These are phyloP conservation scores for Geoglossum glabrum DNA, from an alignment of 495 filamentous ascomycete species.

Conservation along the genomic window DNA sequence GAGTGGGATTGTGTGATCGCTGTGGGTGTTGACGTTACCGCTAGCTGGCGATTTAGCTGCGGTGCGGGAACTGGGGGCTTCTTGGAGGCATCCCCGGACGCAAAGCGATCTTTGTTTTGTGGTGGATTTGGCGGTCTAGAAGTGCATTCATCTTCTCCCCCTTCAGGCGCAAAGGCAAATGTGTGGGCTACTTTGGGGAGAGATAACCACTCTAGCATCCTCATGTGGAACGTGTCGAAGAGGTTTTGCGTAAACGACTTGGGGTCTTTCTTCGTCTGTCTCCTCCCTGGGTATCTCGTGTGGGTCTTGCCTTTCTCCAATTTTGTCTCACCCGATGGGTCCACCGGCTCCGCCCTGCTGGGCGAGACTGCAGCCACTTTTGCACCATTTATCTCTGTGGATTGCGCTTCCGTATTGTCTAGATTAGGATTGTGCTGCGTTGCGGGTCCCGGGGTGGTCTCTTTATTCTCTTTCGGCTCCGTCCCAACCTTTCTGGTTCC, in stretches of 20 bases:
- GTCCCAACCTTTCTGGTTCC: conserved; percentile 6
- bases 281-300: conserved; percentile 17
- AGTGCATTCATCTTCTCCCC: not conserved
- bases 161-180: not conserved
- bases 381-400: not conserved
- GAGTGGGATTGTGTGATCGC: not conserved
- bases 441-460: not conserved
- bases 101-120: not conserved
- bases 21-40: not conserved
- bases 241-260: conserved; percentile 70
- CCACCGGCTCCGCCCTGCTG: not conserved
- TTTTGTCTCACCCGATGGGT: not conserved
- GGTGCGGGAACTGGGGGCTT: not conserved
- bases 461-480: not conserved
- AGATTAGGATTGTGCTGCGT: not conserved
- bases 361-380: not conserved
- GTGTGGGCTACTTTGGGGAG: conserved; percentile 13
- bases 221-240: conserved; percentile 55
- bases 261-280: conserved; percentile 45
- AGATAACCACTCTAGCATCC: conserved; percentile 64
- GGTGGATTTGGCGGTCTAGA: too few relatives aligned
- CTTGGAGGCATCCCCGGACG: not conserved
- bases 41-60: not conserved
- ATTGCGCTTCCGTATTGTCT: not conserved
- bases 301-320: not conserved